Percentiles rank a stretch among this genome's conserved stretches.
Conservation (phyloP, 2,329 filamentous ascomycete species). For the Venturiaceae sp. region DNA sequence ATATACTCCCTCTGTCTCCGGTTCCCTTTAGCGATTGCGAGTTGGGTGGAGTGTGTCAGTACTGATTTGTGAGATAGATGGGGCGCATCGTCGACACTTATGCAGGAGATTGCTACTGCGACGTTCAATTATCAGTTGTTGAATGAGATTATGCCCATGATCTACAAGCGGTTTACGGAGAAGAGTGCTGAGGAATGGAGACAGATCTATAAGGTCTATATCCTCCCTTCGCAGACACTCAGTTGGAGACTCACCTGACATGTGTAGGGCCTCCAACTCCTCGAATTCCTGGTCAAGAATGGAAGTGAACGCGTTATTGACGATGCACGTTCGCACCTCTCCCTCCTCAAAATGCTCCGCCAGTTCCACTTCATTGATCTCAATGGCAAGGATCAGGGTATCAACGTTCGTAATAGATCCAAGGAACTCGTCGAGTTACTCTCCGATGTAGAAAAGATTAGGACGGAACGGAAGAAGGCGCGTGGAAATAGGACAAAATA, state of each 20-base stretch:
- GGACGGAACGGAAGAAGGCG: slow-evolving; percentile 73
- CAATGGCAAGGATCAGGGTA: slow-evolving; percentile 96
- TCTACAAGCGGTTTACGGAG: slow-evolving; percentile 97
- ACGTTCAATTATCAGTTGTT: slow-evolving; percentile 97
- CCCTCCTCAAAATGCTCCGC: slow-evolving; percentile 92
- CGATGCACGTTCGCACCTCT: slow-evolving; percentile 89
- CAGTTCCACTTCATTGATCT: slow-evolving; percentile 95
- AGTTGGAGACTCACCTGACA: background rate
- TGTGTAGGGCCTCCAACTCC: slow-evolving; percentile 66
- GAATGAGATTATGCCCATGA: slow-evolving; percentile 99
- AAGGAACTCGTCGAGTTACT: slow-evolving; percentile 94
- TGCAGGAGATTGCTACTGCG: slow-evolving; percentile 97
- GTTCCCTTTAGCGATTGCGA: too few relatives aligned
- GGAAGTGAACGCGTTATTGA: slow-evolving; percentile 96
- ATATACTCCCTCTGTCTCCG: too few relatives aligned
- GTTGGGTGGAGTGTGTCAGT: too few relatives aligned
- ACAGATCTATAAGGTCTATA: slow-evolving; percentile 86
- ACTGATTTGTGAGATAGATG: slow-evolving; percentile 32
- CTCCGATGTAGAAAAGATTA: slow-evolving; percentile 80
- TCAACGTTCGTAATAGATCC: slow-evolving; percentile 93
- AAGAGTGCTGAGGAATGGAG: slow-evolving; percentile 98
- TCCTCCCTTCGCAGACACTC: background rate
- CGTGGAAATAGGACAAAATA: slow-evolving; percentile 88
- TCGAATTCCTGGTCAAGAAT: slow-evolving; percentile 97
- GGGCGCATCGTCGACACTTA: slow-evolving; percentile 78